phyloP scores from a whole-genome alignment of 768 basidiomycete genomes.

The Hydnum rufescens region DNA sequence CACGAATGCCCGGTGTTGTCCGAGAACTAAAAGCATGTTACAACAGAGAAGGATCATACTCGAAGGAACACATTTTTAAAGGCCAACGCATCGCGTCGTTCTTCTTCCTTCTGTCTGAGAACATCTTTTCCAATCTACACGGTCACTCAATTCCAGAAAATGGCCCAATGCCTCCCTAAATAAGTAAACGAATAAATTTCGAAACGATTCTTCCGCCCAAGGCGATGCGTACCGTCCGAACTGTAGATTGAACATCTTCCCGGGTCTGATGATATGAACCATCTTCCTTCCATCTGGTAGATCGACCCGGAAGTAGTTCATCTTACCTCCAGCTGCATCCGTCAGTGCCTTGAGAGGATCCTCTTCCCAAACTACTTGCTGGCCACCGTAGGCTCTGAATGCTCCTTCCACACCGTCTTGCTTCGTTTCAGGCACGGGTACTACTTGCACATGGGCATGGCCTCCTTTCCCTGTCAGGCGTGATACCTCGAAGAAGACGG shows the following conservation, averaged over 20 bases:
- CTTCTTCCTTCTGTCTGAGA: constrained; percentile 64
- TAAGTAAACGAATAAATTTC: not conserved
- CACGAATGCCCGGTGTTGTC: no score
- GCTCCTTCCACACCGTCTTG: constrained; percentile 43
- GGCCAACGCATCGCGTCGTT: constrained; percentile 57
- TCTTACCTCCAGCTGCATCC: constrained; percentile 26
- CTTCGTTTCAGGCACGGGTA: constrained; percentile 47
- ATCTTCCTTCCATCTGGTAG: constrained; percentile 69
- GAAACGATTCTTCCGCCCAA: not conserved
- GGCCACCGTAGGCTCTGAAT: constrained; percentile 51
- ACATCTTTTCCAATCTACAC: constrained; percentile 87
- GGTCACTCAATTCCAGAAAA: constrained; percentile 52
- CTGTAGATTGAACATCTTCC: constrained; percentile 68
- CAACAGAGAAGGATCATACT: constrained; percentile 34
- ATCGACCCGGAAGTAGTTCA: constrained; percentile 81
- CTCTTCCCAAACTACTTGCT: constrained; percentile 48
- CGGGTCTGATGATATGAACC: constrained; percentile 66
- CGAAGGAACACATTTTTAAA: constrained; percentile 72
- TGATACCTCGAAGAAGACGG: constrained; percentile 77
- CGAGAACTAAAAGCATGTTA: no score
- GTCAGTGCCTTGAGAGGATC: constrained; percentile 45
- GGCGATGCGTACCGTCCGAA: constrained; percentile 61
- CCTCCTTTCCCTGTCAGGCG: constrained; percentile 62
- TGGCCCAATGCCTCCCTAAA: constrained; percentile 61
- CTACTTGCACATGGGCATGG: constrained; percentile 81